Evolutionary conservation across 306 rosid species (phyloP), one percentile per base, ranked within the genome.

Genomic region (Lathyrus sativus): DNA sequence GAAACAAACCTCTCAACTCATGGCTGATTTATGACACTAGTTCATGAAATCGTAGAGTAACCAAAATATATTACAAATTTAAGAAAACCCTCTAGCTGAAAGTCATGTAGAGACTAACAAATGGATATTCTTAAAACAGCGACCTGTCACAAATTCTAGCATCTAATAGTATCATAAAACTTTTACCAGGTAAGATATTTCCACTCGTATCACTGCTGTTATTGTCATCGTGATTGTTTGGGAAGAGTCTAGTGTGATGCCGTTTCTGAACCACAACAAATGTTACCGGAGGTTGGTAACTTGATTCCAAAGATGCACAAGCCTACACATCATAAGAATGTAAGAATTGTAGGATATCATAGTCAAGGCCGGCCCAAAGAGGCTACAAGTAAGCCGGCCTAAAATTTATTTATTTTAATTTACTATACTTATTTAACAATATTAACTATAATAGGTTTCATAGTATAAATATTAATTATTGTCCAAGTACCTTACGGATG

Each of bases 201-300:
- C 98, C 96, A 68, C 78, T 74, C 41, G 38, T 55, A 65, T 74
- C 78, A 44, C 51, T 74, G 50, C 67, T 65, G 24, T 56, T 85
- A 61, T 80, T 84, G 78, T 89, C 98, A 48, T 85, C 72, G 37
- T 92, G 87, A 60, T 87, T 89, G 78, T 78, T 85, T 35, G 98
- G 71, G 53, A 92, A 92, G 45, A 92, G 77, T 56, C 95, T 88
- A 3, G 98, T 92, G 58, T 92, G 98, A 61, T 92, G 92, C 49
- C 98, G 85, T 74, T 92, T 92, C 81, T 92, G 98, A 42, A 92
- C 98, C 8, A 92, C 87, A 5, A 92, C 88, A 75, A 92, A 92
- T 29, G 96, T 92, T 24, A 92, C 95, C 2, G 92, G 92, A 0
- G 98, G 98, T 68, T 89, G 98, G 82, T 92, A 89, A 71, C 83